Conservation (phyloP, 306 rosid species). For the Prinsepia uniflora region DNA sequence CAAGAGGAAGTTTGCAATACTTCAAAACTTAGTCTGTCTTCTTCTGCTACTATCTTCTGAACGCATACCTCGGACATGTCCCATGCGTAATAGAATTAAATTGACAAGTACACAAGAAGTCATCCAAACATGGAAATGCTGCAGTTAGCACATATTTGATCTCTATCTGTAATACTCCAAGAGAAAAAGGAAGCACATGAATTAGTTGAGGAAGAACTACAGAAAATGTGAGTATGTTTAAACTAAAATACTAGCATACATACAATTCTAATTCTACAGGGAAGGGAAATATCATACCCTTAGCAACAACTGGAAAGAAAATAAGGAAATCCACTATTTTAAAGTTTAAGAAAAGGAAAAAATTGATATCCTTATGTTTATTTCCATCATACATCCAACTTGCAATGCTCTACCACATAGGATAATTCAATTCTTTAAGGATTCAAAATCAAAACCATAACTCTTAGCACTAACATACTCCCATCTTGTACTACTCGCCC, state of each 20-base stretch:
- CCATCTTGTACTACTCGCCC: no score
- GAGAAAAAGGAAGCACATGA: background rate
- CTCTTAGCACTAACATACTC: background rate
- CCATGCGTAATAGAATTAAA: background rate
- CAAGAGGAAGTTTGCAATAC: conserved; percentile 6
- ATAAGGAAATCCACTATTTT: background rate
- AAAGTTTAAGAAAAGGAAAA: background rate
- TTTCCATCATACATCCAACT: background rate
- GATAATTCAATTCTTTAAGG: background rate
- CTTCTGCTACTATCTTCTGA: conserved; percentile 1
- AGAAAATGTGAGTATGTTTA: background rate
- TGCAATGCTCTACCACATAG: background rate
- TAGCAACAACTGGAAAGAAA: no score
- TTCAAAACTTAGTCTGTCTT: conserved; percentile 5
- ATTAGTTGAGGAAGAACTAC: background rate
- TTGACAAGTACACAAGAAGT: background rate
- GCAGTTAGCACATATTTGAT: background rate
- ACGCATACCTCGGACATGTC: background rate
- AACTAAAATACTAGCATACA: background rate
- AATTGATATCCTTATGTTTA: background rate
- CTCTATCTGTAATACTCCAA: conserved; percentile 12
- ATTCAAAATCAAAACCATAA: background rate
- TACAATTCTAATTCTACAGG: background rate
- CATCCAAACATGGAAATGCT: background rate
- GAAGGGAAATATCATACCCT: background rate